Conservation (phyloP, 2,329 filamentous ascomycete genomes). For the Botryotinia globosa region DNA sequence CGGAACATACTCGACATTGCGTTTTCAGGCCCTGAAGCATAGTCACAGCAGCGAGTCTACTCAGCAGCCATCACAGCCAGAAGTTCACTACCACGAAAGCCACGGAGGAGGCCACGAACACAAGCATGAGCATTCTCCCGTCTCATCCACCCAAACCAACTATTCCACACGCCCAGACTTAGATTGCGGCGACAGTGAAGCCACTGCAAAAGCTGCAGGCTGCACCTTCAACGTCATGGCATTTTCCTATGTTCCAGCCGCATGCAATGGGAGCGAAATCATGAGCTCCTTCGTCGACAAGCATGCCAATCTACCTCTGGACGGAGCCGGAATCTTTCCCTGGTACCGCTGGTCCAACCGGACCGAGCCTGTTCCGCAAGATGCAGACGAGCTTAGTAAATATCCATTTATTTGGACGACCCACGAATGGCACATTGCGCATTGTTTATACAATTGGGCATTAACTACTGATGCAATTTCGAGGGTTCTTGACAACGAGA, state of each 20-base stretch:
- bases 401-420: neutral
- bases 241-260: neutral
- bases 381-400: neutral
- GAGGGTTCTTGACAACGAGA: neutral
- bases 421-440: neutral
- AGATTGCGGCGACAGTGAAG: neutral
- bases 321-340: neutral
- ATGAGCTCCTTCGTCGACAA: neutral
- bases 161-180: neutral
- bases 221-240: neutral
- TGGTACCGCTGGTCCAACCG: neutral
- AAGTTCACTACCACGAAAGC: neutral
- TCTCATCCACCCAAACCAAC: neutral
- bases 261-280: neutral
- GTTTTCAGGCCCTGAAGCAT: neutral
- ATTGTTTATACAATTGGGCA: neutral
- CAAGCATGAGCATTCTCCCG: neutral
- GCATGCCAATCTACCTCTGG: neutral
- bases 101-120: neutral
- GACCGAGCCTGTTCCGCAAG: neutral
- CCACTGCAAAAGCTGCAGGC: neutral
- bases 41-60: neutral
- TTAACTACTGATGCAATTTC: neutral
- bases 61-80: neutral
- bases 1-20: neutral